Conservation (phyloP, 2,329 filamentous ascomycete species). For the Dendrostoma leiphaemia region DNA sequence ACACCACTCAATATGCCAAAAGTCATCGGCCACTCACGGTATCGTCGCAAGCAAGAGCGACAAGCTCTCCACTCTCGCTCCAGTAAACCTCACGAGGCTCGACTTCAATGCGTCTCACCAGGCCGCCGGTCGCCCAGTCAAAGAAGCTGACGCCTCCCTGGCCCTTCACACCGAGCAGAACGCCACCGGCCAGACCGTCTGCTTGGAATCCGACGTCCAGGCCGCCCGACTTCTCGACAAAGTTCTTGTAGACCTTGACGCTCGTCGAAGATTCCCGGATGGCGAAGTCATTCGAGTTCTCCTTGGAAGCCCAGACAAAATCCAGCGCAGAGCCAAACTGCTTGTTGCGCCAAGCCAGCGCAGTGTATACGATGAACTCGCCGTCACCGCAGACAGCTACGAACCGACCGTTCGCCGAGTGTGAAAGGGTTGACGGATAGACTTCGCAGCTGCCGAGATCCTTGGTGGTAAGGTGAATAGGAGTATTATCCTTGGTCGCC, state of each 20-base stretch:
- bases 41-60: slow-evolving; percentile 90
- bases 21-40: slow-evolving; percentile 65
- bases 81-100: slow-evolving; percentile 81
- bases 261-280: slow-evolving; percentile 92
- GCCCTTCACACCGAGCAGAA: slow-evolving; percentile 90
- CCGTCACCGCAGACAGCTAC: slow-evolving; percentile 91
- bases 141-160: slow-evolving; percentile 95
- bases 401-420: slow-evolving; percentile 89
- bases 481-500: slow-evolving; percentile 83
- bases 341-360: slow-evolving; percentile 94
- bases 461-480: slow-evolving; percentile 84
- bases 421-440: slow-evolving; percentile 89
- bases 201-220: slow-evolving; percentile 94
- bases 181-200: slow-evolving; percentile 84
- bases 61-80: slow-evolving; percentile 94
- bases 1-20: not conserved
- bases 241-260: slow-evolving; percentile 97
- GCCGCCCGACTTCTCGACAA: slow-evolving; percentile 84
- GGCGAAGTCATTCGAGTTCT: slow-evolving; percentile 97
- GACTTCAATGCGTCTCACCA: slow-evolving; percentile 89
- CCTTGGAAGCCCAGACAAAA: slow-evolving; percentile 95
- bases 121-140: slow-evolving; percentile 86
- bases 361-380: slow-evolving; percentile 98
- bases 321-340: slow-evolving; percentile 93
- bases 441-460: slow-evolving; percentile 95